A percentile compares a stretch with the other conserved stretches of the same genome.
Evolutionary conservation across 2,329 filamentous ascomycete genomes (phyloP).

Genomic region (Aspergillus thermomutatus): DNA sequence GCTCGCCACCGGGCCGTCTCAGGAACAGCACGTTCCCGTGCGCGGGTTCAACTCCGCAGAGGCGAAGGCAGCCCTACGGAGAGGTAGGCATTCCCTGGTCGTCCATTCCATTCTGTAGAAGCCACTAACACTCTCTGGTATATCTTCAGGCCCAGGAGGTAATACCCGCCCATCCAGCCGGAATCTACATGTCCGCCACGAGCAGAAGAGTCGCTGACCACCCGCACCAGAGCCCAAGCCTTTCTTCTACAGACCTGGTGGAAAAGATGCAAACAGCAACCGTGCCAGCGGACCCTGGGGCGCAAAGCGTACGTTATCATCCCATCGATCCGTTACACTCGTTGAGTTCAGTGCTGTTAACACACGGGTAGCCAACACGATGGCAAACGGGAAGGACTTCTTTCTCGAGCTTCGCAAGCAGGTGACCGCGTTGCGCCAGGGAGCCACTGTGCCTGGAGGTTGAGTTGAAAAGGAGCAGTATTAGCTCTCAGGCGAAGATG

Average conservation of each 20-base stretch:
- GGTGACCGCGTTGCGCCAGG: conserved; percentile 39
- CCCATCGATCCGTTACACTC: not conserved
- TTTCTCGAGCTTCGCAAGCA: conserved; percentile 50
- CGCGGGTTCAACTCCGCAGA: conserved; percentile 44
- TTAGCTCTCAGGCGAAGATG: not conserved
- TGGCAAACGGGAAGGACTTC: conserved; percentile 49
- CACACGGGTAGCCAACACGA: conserved; percentile 39
- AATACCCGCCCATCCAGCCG: conserved; percentile 2
- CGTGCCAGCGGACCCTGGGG: conserved; percentile 42
- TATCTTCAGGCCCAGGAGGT: conserved; percentile 30
- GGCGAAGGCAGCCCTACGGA: conserved; percentile 39
- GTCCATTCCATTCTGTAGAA: not conserved
- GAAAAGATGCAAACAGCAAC: conserved; percentile 34
- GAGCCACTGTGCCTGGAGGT: conserved; percentile 33
- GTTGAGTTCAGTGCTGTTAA: conserved; percentile 5
- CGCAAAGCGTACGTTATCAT: conserved; percentile 38
- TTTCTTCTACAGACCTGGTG: conserved; percentile 37
- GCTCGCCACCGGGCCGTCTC: conserved; percentile 14
- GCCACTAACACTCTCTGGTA: not conserved
- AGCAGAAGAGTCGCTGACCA: conserved; percentile 4
- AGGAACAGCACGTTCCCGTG: conserved; percentile 43
- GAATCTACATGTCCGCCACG: not conserved
- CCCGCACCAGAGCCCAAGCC: conserved; percentile 29
- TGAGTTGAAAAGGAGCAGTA: conserved; percentile 15
- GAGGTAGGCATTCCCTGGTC: conserved; percentile 26